phyloP scores from a whole-genome alignment of 352 stramenopile species.

The Elongisporangium prolatum region DNA sequence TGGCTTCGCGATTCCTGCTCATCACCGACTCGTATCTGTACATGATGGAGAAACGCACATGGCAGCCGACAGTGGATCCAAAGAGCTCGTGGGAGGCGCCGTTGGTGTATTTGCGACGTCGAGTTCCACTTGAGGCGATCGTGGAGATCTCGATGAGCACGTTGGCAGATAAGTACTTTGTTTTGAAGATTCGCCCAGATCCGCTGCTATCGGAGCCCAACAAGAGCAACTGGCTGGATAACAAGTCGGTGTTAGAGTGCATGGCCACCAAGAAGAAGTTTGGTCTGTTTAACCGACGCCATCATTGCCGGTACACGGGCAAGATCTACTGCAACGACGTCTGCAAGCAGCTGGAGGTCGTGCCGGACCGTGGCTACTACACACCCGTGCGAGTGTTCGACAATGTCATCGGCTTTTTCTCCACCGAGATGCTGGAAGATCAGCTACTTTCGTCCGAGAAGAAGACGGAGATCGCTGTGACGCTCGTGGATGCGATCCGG shows the following conservation, averaged over 20 bases:
- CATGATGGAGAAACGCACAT: slow-evolving; percentile 71
- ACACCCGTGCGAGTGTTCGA: slow-evolving; percentile 75
- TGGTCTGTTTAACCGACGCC: slow-evolving; percentile 79
- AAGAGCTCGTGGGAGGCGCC: slow-evolving; percentile 53
- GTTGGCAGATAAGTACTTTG: slow-evolving; percentile 76
- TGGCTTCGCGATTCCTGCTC: slow-evolving; percentile 47
- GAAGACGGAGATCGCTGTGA: slow-evolving; percentile 85
- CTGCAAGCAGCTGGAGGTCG: slow-evolving; percentile 70
- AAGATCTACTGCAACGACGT: slow-evolving; percentile 86
- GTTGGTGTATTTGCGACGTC: slow-evolving; percentile 69
- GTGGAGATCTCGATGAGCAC: slow-evolving; percentile 81
- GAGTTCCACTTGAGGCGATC: slow-evolving; percentile 49
- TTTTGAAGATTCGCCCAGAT: slow-evolving; percentile 57
- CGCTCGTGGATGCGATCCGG: slow-evolving; percentile 76
- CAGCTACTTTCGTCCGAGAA: slow-evolving; percentile 78
- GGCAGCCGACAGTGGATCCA: slow-evolving; percentile 44
- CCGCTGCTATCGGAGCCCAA: slow-evolving; percentile 53
- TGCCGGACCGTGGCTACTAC: slow-evolving; percentile 81
- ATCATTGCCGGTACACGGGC: slow-evolving; percentile 84
- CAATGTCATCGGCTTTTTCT: slow-evolving; percentile 74
- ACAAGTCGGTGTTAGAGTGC: slow-evolving; percentile 80
- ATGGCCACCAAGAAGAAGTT: slow-evolving; percentile 87
- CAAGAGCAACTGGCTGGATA: slow-evolving; percentile 81
- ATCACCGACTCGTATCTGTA: slow-evolving; percentile 77
- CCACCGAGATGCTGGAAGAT: slow-evolving; percentile 78